These are phyloP conservation scores for Aspergillus felis DNA, from an alignment of 2,329 filamentous ascomycete genomes.

Conservation along the genomic window DNA sequence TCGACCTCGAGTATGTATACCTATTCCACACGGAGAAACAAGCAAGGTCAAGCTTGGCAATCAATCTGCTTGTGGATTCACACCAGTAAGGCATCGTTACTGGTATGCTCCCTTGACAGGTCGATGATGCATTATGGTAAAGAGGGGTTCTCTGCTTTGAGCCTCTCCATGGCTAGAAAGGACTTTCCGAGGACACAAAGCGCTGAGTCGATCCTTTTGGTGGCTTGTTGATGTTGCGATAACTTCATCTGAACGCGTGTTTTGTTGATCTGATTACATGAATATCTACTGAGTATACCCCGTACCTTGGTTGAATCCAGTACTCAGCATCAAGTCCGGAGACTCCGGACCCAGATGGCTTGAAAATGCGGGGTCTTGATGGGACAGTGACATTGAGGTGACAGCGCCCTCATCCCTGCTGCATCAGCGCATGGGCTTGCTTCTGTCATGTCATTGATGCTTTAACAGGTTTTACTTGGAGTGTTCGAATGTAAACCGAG, in stretches of 20 bases:
- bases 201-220: too few relatives aligned
- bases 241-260: too few relatives aligned
- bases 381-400: not conserved
- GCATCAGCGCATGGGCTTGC: not conserved
- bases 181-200: too few relatives aligned
- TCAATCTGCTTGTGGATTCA: not conserved
- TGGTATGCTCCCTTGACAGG: not conserved
- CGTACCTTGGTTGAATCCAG: too few relatives aligned
- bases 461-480: not conserved
- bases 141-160: not conserved
- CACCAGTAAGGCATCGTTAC: not conserved
- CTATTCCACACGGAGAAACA: not conserved
- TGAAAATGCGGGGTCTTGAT: not conserved
- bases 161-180: not conserved
- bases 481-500: not conserved
- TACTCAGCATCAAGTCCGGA: not conserved
- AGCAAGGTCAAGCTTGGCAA: not conserved
- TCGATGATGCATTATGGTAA: not conserved
- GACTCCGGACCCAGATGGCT: not conserved
- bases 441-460: too few relatives aligned
- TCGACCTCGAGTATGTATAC: not conserved
- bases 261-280: too few relatives aligned
- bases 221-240: too few relatives aligned
- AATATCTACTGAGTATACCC: too few relatives aligned
- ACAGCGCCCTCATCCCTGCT: not conserved